phyloP scores from a whole-genome alignment of 148 eudicot species.

The Camellia japonica region DNA sequence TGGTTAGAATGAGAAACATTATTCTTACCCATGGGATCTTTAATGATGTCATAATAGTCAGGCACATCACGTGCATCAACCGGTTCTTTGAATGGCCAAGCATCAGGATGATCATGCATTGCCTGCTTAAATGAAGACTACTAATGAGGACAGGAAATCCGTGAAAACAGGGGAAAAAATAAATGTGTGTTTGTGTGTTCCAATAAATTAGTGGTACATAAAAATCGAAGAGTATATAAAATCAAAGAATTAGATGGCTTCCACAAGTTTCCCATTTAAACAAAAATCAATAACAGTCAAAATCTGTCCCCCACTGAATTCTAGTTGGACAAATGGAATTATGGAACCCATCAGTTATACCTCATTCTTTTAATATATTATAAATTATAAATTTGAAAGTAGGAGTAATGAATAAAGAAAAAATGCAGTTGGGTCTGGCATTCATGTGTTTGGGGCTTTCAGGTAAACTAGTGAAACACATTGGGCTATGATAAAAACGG shows the following conservation, averaged over 20 bases:
- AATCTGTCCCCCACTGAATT: not conserved
- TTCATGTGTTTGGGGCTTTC: not conserved
- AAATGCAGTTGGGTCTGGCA: not conserved
- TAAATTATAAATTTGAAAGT: not conserved
- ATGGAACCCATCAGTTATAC: not conserved
- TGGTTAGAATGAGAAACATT: not conserved
- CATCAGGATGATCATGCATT: conserved; percentile 90
- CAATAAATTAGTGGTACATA: not conserved
- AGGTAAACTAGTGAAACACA: not conserved
- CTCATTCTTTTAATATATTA: not conserved
- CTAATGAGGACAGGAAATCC: conserved; percentile 4
- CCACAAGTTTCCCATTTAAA: not conserved
- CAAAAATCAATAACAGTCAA: not conserved
- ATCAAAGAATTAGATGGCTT: not conserved
- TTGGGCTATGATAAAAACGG: not conserved
- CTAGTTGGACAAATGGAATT: not conserved
- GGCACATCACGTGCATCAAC: conserved; percentile 93
- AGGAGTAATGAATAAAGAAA: not conserved
- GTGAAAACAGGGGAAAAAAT: not conserved
- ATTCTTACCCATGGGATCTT: conserved; percentile 84
- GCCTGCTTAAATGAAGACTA: conserved; percentile 42
- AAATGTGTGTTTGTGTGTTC: not conserved
- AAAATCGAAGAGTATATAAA: not conserved
- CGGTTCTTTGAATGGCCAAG: conserved; percentile 98
- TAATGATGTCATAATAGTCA: conserved; percentile 92